Conservation (phyloP, 169 alveolate species). For the Eimeria zaria region DNA sequence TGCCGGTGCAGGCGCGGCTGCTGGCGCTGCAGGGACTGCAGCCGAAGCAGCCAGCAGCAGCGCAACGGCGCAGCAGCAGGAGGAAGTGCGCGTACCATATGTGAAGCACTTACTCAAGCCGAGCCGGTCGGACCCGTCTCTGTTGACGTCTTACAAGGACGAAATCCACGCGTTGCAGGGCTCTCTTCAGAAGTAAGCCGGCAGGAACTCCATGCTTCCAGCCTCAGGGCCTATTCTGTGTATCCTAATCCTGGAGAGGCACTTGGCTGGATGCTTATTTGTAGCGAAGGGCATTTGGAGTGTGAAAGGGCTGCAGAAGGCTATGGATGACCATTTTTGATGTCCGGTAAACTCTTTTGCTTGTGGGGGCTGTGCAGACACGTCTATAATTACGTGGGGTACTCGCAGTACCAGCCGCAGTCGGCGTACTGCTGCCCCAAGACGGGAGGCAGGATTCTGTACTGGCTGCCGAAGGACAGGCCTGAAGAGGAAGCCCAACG, state of each 20-base stretch:
- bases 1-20: conserved; percentile 23
- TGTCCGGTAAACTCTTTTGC: background rate
- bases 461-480: conserved; percentile 79
- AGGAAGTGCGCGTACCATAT: conserved; percentile 68
- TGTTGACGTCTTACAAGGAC: conserved; percentile 83
- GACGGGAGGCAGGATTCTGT: conserved; percentile 79
- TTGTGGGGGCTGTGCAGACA: conserved; percentile 58
- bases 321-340: background rate
- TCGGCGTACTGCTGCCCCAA: conserved; percentile 85
- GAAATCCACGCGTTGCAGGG: conserved; percentile 82
- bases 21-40: conserved; percentile 47
- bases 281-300: background rate
- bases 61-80: conserved; percentile 57
- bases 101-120: conserved; percentile 84
- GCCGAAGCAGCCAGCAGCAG: conserved; percentile 44
- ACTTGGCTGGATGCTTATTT: background rate
- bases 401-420: conserved; percentile 83
- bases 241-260: background rate
- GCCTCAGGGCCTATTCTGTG: background rate
- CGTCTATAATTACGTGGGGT: conserved; percentile 82
- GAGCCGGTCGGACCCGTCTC: conserved; percentile 85
- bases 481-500: conserved; percentile 17
- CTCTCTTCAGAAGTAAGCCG: conserved; percentile 81
- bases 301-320: background rate
- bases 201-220: background rate